Percentiles rank a stretch among this genome's conserved stretches.
phyloP scores from a whole-genome alignment of 148 eudicot genomes.

The Diospyros lotus region DNA sequence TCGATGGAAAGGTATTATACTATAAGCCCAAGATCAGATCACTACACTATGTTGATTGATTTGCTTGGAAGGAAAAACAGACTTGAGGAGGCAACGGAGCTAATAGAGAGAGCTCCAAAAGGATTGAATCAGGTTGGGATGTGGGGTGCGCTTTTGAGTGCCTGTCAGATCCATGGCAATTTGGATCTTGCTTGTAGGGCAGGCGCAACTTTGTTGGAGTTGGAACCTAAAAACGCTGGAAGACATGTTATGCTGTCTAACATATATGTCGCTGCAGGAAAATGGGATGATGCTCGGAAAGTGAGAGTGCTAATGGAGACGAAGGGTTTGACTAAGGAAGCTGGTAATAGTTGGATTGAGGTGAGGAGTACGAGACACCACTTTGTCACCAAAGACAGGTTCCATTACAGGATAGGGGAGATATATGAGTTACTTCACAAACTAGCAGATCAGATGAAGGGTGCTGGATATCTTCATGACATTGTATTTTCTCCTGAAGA shows the following conservation, averaged over 20 bases:
- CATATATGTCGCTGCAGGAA: constrained; percentile 51
- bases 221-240: constrained; percentile 61
- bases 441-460: constrained; percentile 52
- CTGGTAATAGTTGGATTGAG: constrained; percentile 69
- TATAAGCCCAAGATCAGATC: constrained; percentile 45
- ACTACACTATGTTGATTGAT: constrained; percentile 59
- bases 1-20: constrained; percentile 42
- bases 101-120: constrained; percentile 42
- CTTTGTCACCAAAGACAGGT: constrained; percentile 52
- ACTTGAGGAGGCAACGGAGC: constrained; percentile 49
- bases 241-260: constrained; percentile 74
- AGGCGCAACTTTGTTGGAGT: constrained; percentile 40
- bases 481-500: constrained; percentile 1
- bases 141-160: constrained; percentile 67
- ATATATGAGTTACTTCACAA: constrained; percentile 44
- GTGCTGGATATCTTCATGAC: constrained; percentile 20
- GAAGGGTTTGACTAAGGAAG: constrained; percentile 51
- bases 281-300: constrained; percentile 52
- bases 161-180: constrained; percentile 65
- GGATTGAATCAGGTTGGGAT: constrained; percentile 46
- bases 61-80: constrained; percentile 70
- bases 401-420: constrained; percentile 24
- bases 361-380: constrained; percentile 43
- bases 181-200: constrained; percentile 47
- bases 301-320: constrained; percentile 50